These are phyloP conservation scores for Trichoderma brevicompactum DNA, from an alignment of 2,329 filamentous ascomycete species.

Conservation along the genomic window DNA sequence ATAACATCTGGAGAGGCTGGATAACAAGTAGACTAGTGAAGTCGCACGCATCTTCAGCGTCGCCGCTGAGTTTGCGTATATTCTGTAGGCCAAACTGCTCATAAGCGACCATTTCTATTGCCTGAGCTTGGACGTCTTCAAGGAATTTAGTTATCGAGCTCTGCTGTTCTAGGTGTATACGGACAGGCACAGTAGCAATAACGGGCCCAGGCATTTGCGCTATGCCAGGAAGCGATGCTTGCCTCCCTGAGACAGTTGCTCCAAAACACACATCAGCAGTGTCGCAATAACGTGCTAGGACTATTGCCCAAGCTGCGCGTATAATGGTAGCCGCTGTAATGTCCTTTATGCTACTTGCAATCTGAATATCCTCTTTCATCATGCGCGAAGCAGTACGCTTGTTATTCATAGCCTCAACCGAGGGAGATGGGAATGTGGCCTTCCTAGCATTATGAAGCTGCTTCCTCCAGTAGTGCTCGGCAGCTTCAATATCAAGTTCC, in stretches of 20 bases:
- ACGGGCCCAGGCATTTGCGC: constrained; percentile 3
- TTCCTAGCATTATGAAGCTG: neutral
- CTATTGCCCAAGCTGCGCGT: constrained; percentile 7
- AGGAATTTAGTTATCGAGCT: neutral
- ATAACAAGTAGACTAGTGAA: constrained; percentile 2
- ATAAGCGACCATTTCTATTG: neutral
- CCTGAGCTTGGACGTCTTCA: neutral
- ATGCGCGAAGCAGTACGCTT: neutral
- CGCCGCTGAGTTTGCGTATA: neutral
- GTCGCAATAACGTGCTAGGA: constrained; percentile 1
- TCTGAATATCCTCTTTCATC: neutral
- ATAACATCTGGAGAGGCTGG: constrained; percentile 3
- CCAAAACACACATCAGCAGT: constrained; percentile 8
- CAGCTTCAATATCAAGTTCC: neutral
- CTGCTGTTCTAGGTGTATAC: neutral
- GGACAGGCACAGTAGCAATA: constrained; percentile 1
- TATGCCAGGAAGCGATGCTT: neutral
- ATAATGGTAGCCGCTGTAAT: neutral
- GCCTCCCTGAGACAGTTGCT: neutral
- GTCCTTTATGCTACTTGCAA: neutral
- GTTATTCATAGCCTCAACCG: neutral
- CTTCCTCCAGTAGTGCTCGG: neutral
- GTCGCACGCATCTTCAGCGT: neutral
- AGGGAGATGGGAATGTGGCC: neutral
- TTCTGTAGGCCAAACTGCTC: constrained; percentile 3